Evolutionary conservation across 1,284 basidiomycete genomes (phyloP), one percentile per base, ranked within the genome.

Genomic region (Coniferiporia weirii): DNA sequence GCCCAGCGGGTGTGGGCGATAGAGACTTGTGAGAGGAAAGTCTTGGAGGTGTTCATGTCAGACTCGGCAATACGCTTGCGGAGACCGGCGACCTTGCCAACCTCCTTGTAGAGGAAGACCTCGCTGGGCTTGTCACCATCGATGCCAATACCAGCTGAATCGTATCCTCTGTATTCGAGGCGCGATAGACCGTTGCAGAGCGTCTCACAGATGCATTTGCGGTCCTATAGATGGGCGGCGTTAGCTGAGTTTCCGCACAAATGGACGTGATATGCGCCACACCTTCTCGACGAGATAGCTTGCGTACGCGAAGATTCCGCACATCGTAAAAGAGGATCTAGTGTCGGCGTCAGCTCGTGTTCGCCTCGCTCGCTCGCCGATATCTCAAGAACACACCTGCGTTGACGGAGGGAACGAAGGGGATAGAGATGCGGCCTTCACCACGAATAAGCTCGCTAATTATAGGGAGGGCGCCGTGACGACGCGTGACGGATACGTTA

Each of bases 1-100:
- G 97, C 97, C 97, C 97, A 99, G 64, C 97, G 93, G 15, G 97
- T 99, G 80, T 99, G 97, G 27, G 96, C 97, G 76, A 99, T 98
- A 54, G 93, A 94, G 55, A 95, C 93, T 76, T 98, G 95, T 55
- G 88, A 88, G 61, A 94, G 72, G 73, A 89, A 91, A 38, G 85
- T 82, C 79, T 93, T 95, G 71, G 79, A 76, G 66, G 93, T 87
- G 75, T 98, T 86, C 68, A 95, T 71, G 63, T 71, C 75, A 15
- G 91, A 87, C 64, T 82, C 80, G 58, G 87, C 85, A 68, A 98
- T 96, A 76, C 91, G 87, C 79, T 97, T 92, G 75, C 94, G 91
- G 60, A 99, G 83, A 34, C 91, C 89, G 53, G 90, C 89, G 63
- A 99, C 97, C 76, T 99, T 99, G 75, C 97, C 97, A 57, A 99